Base-by-base conservation (phyloP, 192 early-diverging fungal genomes). In the Helicostylum pulchrum region DNA sequence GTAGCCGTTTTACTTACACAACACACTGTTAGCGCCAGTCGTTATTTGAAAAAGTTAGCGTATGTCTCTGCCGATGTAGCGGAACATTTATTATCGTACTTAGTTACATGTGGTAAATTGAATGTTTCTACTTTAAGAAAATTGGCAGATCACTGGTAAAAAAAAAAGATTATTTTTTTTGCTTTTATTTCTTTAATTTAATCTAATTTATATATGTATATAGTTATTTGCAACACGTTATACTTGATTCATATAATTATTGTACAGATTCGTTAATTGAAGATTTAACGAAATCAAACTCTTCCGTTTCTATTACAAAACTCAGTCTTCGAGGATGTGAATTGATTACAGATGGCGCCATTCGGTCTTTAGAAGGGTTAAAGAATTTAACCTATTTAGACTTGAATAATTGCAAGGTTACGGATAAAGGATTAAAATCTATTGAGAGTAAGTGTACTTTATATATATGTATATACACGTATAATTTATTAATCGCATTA, bases 221-320 rank as follows among this genome's bases (percentile, higher is more conserved):
- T 63, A 78, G 74, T 48, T 68, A 77, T 9, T 20, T 81, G 44
- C 74, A 75, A 32, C 75, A 70, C 4, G 62, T 75, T 19, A 44
- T 75, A 10, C 56, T 82, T 3, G 73, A 79, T 67, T 61, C 75
- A 44, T 82, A 82, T 49, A 60, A 62, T 0, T 75, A 75, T 26
- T 69, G 78, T 4, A 82, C 80, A 15, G 80, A 82, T 44, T 82
- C 80, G 6, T 32, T 82, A 7, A 48, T 82, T 49, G 72, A 77
- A 14, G 45, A 67, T 0, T 59, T 82, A 21, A 64, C 74, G 1
- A 20, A 21, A 5, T 75, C 75, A 17, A 67, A 79, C 20, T 75
- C 73, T 12, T 30, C 73, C 6, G 47, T 57, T 8, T 76, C 78
- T 0, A 46, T 78, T n/a, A 53, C 54, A 2, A 71, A 71, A 61